Evolutionary conservation across 495 filamentous ascomycete genomes (phyloP), one percentile per base, ranked within the genome.

Genomic region (Trichoderma orchidacearum): DNA sequence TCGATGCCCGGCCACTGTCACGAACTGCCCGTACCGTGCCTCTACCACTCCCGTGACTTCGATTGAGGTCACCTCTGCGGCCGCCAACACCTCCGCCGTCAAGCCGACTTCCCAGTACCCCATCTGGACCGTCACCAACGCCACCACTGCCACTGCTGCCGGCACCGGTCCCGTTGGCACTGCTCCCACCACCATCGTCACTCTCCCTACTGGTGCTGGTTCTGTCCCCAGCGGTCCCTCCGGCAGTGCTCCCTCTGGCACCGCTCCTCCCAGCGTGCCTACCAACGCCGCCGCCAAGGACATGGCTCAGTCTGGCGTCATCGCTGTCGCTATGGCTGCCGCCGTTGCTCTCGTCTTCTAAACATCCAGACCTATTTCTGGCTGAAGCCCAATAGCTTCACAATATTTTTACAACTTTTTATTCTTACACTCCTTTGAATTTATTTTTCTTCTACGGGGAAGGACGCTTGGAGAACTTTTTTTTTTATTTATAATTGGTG

Each of bases 1-100:
- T 56, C 58, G 69, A 65, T 74, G 73, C 69, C 73, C 69, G 62
- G 69, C 72, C 8, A 68, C 66, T 31, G 65, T 66, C 63, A 68
- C 75, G 53, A 62, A 67, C 56, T 72, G 78, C 72, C 69, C 76
- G 35, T 34, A 55, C 53, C 31, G 30, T 17, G 21, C 53, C 9
- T 30, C 53, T n/a, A 38, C 30, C 30, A n/a, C n/a, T 11, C 28
- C 30, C 27, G 52, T 31, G 52, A 32, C 27, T 13, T 7, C 51
- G 18, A 23, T 21, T 32, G 30, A 15, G 13, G 17, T 21, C 51
- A 53, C 51, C 51, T 30, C 51, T 31, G 27, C 31, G 11, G 53
- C 23, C 30, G 32, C 13, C 31, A 31, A 55, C 30, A 55, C 53
- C 27, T 21, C 51, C 13, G 12, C 17, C 27, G 51, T 12, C 27